A percentile compares a stretch with the other conserved stretches of the same genome.
Evolutionary conservation across 1,284 basidiomycete species (phyloP).

Genomic region (Leccinum pachyderme): DNA sequence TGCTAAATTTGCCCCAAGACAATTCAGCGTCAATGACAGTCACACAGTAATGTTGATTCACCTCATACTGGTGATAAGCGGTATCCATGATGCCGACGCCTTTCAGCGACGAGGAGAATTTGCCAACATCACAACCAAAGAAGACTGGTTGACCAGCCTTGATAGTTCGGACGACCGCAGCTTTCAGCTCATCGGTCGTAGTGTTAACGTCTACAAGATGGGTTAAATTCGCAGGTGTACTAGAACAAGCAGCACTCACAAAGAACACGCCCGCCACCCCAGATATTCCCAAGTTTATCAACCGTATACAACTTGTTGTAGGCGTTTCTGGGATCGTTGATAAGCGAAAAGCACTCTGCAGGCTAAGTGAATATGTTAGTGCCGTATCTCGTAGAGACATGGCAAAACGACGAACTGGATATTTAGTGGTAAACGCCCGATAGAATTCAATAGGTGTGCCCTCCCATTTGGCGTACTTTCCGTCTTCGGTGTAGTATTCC

Average conservation of each 20-base stretch:
- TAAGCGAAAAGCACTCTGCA: conserved; percentile 82
- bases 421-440: conserved; percentile 59
- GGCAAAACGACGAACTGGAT: conserved; percentile 44
- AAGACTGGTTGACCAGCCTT: conserved; percentile 91
- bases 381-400: conserved; percentile 1
- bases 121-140: conserved; percentile 90
- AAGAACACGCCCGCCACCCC: conserved; percentile 79
- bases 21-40: conserved; percentile 1
- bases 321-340: conserved; percentile 90
- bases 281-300: conserved; percentile 89
- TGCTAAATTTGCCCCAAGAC: conserved; percentile 33
- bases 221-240: background rate
- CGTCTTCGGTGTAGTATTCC: conserved; percentile 85
- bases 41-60: conserved; percentile 27
- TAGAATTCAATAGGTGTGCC: conserved; percentile 84
- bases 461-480: conserved; percentile 73
- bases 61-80: conserved; percentile 79
- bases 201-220: conserved; percentile 82
- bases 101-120: conserved; percentile 74
- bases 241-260: conserved; percentile 49
- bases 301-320: conserved; percentile 89
- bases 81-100: conserved; percentile 83
- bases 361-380: conserved; percentile 37
- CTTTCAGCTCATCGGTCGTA: conserved; percentile 76
- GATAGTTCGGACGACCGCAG: conserved; percentile 79